Evolutionary conservation across 1,284 basidiomycete species (phyloP).

Genomic region (Leccinum fuscescens): DNA sequence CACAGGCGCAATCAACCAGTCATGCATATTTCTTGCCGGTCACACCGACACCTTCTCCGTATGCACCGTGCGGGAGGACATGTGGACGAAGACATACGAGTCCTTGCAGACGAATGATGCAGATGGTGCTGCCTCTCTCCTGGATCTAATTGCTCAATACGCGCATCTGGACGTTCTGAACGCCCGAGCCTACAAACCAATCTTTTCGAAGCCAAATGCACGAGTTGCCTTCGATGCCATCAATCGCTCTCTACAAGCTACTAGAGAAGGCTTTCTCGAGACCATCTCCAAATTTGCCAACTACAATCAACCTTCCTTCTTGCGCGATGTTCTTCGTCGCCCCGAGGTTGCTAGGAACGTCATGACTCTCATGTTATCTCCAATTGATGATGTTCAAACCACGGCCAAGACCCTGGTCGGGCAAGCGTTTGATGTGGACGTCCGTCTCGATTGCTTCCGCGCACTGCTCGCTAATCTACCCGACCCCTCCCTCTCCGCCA

Average conservation of each 20-base stretch:
- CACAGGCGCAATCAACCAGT: constrained; percentile 35
- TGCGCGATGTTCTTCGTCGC: constrained; percentile 52
- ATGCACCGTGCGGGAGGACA: constrained; percentile 48
- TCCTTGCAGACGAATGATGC: constrained; percentile 56
- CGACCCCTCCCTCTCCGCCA: constrained; percentile 63
- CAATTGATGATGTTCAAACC: constrained; percentile 68
- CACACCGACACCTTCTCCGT: constrained; percentile 23
- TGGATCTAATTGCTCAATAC: constrained; percentile 55
- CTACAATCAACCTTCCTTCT: constrained; percentile 47
- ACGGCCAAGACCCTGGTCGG: constrained; percentile 76
- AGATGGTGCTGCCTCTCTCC: constrained; percentile 54
- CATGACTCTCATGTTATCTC: constrained; percentile 76
- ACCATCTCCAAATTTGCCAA: constrained; percentile 63
- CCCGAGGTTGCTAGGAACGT: constrained; percentile 55
- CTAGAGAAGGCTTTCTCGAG: constrained; percentile 63
- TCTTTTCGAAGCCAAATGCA: constrained; percentile 35
- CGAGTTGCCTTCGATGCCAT: constrained; percentile 46
- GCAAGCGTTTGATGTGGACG: constrained; percentile 82
- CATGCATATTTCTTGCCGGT: constrained; percentile 41
- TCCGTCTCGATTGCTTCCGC: constrained; percentile 82
- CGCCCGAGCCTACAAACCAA: constrained; percentile 45
- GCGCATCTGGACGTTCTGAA: constrained; percentile 68
- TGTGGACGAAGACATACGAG: constrained; percentile 72
- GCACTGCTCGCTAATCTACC: constrained; percentile 69
- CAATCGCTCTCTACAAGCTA: constrained; percentile 54